Percentiles rank a stretch among this genome's conserved stretches.
Conservation (phyloP, 2,329 filamentous ascomycete species). For the Pleomassaria siparia region DNA sequence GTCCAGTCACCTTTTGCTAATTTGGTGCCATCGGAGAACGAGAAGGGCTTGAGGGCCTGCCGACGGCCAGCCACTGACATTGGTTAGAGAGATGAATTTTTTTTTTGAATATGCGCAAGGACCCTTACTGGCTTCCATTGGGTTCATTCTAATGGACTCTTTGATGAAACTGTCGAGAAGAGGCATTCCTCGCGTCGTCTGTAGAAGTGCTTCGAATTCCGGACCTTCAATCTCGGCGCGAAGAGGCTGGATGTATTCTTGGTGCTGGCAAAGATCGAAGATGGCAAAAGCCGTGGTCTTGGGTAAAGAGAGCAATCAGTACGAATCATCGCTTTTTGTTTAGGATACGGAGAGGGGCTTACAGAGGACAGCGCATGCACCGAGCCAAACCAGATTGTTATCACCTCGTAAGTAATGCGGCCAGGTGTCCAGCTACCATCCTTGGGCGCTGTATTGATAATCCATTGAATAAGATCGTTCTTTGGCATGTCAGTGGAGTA, state of each 20-base stretch:
- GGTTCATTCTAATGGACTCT: constrained; percentile 20
- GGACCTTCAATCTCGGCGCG: constrained; percentile 15
- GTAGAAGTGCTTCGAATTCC: constrained; percentile 15
- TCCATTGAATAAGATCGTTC: constrained; percentile 38
- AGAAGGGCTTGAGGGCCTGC: constrained; percentile 14
- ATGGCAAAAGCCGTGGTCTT: constrained; percentile 19
- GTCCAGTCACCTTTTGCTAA: constrained; percentile 20
- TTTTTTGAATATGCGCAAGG: too few species aligned
- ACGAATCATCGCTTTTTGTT: background rate
- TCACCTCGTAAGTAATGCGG: constrained; percentile 32
- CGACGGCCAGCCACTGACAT: constrained; percentile 18
- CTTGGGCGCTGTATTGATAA: constrained; percentile 33
- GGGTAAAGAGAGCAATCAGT: background rate
- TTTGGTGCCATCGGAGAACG: constrained; percentile 16
- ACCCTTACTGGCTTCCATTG: constrained; percentile 18
- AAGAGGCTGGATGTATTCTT: constrained; percentile 20
- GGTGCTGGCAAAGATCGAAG: constrained; percentile 18
- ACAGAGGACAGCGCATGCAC: constrained; percentile 31
- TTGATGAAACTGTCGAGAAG: constrained; percentile 26
- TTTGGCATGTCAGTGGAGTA: too few species aligned
- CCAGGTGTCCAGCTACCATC: constrained; percentile 26
- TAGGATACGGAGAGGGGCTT: background rate
- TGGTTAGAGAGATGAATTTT: too few species aligned
- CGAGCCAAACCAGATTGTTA: constrained; percentile 41
- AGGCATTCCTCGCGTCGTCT: constrained; percentile 13